Percentiles rank a stretch among this genome's conserved stretches.
Evolutionary conservation across 1,284 basidiomycete genomes (phyloP).

Genomic region (Apiotrichum mycotoxinovorans): DNA sequence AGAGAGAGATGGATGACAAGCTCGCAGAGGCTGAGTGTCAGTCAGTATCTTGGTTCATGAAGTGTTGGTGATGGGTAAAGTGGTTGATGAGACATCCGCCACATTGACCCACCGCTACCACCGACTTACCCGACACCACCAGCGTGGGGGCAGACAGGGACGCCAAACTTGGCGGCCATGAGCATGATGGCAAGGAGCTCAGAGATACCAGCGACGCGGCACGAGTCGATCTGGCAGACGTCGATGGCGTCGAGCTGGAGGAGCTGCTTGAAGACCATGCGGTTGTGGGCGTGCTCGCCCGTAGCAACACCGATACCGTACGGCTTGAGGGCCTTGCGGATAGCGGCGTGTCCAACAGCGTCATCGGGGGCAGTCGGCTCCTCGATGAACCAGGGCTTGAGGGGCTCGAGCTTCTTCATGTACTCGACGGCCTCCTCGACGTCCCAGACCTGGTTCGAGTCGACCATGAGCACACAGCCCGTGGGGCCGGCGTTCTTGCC

Average conservation of each 20-base stretch:
- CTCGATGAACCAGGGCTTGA: slow-evolving; percentile 97
- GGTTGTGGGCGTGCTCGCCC: slow-evolving; percentile 92
- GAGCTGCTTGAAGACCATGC: slow-evolving; percentile 96
- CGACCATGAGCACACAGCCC: slow-evolving; percentile 91
- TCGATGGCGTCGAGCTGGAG: slow-evolving; percentile 90
- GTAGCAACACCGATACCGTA: slow-evolving; percentile 89
- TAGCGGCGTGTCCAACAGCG: slow-evolving; percentile 57
- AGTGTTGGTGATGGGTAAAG: not conserved
- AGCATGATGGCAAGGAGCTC: slow-evolving; percentile 89
- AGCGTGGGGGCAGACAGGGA: slow-evolving; percentile 89
- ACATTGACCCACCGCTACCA: not conserved
- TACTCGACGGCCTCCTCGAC: slow-evolving; percentile 89
- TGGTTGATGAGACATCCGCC: not conserved
- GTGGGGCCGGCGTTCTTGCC: slow-evolving; percentile 94
- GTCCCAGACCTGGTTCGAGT: slow-evolving; percentile 95
- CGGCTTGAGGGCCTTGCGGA: slow-evolving; percentile 62
- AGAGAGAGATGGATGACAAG: slow-evolving; percentile 51
- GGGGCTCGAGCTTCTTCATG: slow-evolving; percentile 70
- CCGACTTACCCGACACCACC: slow-evolving; percentile 70
- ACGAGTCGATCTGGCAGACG: slow-evolving; percentile 94
- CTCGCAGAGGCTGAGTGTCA: slow-evolving; percentile 5
- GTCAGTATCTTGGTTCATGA: not conserved
- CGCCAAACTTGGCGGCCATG: slow-evolving; percentile 82
- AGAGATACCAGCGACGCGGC: slow-evolving; percentile 85
- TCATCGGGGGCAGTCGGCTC: slow-evolving; percentile 93